Evolutionary conservation across 2,329 filamentous ascomycete species (phyloP), one percentile per base, ranked within the genome.

Genomic region (Penicillium italicum): DNA sequence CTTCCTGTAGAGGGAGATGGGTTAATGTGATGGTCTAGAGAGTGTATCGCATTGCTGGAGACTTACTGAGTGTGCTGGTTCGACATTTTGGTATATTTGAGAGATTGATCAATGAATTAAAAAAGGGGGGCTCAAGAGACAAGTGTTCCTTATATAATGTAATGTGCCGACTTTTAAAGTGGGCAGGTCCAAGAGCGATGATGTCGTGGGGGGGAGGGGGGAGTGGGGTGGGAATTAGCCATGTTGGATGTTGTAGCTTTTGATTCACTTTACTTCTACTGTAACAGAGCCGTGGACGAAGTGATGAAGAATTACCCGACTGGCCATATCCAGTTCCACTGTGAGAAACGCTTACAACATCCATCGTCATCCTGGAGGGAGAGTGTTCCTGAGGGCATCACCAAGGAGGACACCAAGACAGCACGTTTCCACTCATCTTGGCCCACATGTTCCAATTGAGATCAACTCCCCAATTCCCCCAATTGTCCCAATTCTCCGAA

Each of bases 141-240:
- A 26, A 12, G 43, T 38, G 49, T 30, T 30, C 38, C 53, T 59
- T 63, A 63, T 62, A 59, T 43, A 46, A 14, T 42, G 41, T 43
- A 46, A 14, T 42, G 41, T 18, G 4, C 22, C 12, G 34, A 28
- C 26, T 18, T 18, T 37, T 43, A 40, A 59, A 62, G 56, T 53
- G 58, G 63, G 63, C 62, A 65, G 63, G 62, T 65, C 63, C 63
- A 65, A 60, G 62, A 59, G 53, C 30, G 31, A 64, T 61, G 59
- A 63, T 63, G 57, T 65, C 55, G 59, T 49, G 26, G 34, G 28
- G 30, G n/a, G 34, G 12, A 18, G 37, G 28, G 20, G 4, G 18
- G 22, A 14, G 14, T 14, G 42, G 43, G 40, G 22, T 28, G 4
- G 41, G 1, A 31, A 44, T 45, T 24, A 9, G 7, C 18, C 18